Conservation (phyloP, 176 grass and related monocot genomes). For the Oryza glaberrima region DNA sequence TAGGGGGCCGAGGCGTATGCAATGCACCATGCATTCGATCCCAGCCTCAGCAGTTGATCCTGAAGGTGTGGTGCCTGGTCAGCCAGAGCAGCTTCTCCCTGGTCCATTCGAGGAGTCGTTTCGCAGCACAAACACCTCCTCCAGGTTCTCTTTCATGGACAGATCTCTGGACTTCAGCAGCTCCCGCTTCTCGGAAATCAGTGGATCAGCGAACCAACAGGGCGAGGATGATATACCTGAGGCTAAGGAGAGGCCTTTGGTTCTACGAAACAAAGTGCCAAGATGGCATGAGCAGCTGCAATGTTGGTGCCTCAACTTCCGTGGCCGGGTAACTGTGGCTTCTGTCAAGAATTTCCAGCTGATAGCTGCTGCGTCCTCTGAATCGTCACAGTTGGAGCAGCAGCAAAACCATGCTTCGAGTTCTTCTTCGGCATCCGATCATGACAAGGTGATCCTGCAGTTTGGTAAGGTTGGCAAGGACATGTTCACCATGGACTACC, state of each 20-base stretch:
- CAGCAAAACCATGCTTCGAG: slow-evolving; percentile 37
- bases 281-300: slow-evolving; percentile 93
- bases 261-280: slow-evolving; percentile 73
- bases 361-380: slow-evolving; percentile 43
- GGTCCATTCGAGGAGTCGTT: slow-evolving; percentile 68
- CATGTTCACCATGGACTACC: slow-evolving; percentile 62
- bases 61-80: slow-evolving; percentile 62
- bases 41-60: slow-evolving; percentile 68
- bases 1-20: slow-evolving; percentile 75
- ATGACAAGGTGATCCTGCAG: slow-evolving; percentile 51
- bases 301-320: slow-evolving; percentile 93
- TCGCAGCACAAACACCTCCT: slow-evolving; percentile 50
- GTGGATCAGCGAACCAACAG: slow-evolving; percentile 34
- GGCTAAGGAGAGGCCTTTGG: slow-evolving; percentile 64
- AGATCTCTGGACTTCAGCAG: slow-evolving; percentile 65
- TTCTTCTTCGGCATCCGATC: slow-evolving; percentile 35
- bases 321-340: slow-evolving; percentile 67
- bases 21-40: slow-evolving; percentile 85
- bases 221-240: slow-evolving; percentile 28
- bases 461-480: slow-evolving; percentile 57
- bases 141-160: slow-evolving; percentile 58
- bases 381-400: slow-evolving; percentile 22
- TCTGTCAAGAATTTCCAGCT: slow-evolving; percentile 91
- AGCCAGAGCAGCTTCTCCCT: slow-evolving; percentile 54
- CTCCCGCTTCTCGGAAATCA: slow-evolving; percentile 68